Base-by-base conservation (phyloP, 352 stramenopile species). In the Phytophthora hybrid region DNA sequence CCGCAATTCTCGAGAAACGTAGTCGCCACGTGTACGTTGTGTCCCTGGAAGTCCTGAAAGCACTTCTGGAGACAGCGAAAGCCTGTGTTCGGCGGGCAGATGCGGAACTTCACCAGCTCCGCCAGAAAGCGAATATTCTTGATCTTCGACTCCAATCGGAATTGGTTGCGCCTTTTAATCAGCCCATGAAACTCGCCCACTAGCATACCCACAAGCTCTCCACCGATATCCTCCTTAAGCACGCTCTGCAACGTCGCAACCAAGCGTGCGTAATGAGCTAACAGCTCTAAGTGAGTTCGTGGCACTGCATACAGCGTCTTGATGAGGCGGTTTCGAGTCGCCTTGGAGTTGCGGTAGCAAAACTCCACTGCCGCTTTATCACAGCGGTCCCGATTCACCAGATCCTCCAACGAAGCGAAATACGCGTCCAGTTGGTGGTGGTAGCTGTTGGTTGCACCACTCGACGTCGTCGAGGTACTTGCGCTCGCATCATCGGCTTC, bases 341-440 rank as follows among this genome's bases (percentile, higher is more conserved):
- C 91, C 71, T 99, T 99, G 6, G 90, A 98, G 77, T 99, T 98
- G 58, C 95, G 96, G 60, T 98, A 98, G 81, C 94, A 99, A 79
- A 99, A 99, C 23, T 97, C 91, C 23, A 99, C 92, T 0, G 97
- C 96, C 14, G 98, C 90, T 58, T 98, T 98, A 81, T 99, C 98
- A 52, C 97, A 97, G 31, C 94, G 93, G 53, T 99, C 97, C 41
- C 97, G 91, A 64, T 97, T 97, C 66, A 97, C 89, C 67, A 98
- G 95, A 63, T 98, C 93, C 62, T 98, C 97, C 13, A 99, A 79
- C 32, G 97, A 96, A 19, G 70, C 79, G 68, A 96, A 95, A 65
- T 90, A 95, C 53, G 98, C 88, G 63, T 99, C 94, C 46, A 99
- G 74, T 73, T 99, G 92, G 59, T 98, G 94, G 70, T 98, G 97